Evolutionary conservation across 257 asterid species (phyloP).

Genomic region (Leonotis leonurus): DNA sequence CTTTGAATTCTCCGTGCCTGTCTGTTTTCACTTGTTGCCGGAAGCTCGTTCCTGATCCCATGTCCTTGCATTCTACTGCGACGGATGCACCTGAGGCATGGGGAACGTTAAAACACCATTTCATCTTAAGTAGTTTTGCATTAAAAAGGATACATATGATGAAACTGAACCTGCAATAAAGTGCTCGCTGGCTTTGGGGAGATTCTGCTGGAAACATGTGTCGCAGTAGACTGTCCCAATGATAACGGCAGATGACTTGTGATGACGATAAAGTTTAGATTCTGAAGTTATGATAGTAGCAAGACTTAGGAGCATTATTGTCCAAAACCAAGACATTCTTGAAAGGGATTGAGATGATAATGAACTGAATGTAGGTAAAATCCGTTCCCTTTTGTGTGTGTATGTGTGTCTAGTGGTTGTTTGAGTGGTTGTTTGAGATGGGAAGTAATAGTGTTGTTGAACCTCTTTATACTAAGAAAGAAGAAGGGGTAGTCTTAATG

Average conservation of each 20-base stretch:
- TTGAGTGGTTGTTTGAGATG: slow-evolving; percentile 4
- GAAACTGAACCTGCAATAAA: slow-evolving; percentile 54
- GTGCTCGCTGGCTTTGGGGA: slow-evolving; percentile 25
- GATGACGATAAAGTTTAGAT: slow-evolving; percentile 19
- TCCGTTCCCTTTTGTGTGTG: neutral
- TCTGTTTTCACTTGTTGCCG: slow-evolving; percentile 49
- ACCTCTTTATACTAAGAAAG: slow-evolving; percentile 16
- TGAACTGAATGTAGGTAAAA: neutral
- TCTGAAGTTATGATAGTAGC: slow-evolving; percentile 26
- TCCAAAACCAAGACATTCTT: slow-evolving; percentile 36
- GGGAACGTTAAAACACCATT: neutral
- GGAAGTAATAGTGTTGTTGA: neutral
- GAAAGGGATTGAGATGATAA: neutral
- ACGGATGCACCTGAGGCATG: slow-evolving; percentile 64
- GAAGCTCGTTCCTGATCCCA: slow-evolving; percentile 25
- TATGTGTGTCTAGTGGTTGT: slow-evolving; percentile 5
- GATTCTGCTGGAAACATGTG: slow-evolving; percentile 52
- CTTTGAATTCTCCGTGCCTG: slow-evolving; percentile 62
- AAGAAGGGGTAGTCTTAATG: slow-evolving; percentile 16
- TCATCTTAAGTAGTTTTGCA: neutral
- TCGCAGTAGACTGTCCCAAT: slow-evolving; percentile 76
- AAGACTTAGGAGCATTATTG: slow-evolving; percentile 26
- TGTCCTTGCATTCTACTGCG: slow-evolving; percentile 56
- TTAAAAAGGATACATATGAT: neutral
- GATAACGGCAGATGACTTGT: slow-evolving; percentile 49